These are phyloP conservation scores for Nasturtium officinale DNA, from an alignment of 345 rosid species.

Conservation along the genomic window DNA sequence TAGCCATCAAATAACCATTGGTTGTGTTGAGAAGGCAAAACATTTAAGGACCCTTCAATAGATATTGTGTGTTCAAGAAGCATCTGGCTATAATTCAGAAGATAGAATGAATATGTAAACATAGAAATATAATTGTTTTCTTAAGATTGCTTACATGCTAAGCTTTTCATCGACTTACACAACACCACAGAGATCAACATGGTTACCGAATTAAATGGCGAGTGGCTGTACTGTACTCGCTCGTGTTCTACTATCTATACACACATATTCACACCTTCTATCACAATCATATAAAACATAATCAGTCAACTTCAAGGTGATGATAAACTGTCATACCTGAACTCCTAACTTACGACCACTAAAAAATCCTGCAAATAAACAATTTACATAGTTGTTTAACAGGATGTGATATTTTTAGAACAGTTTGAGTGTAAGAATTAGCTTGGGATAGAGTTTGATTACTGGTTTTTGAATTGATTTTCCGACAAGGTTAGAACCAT, in stretches of 20 bases:
- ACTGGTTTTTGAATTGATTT: conserved; percentile 23
- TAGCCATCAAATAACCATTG: background rate
- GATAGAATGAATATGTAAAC: background rate
- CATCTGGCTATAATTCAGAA: background rate
- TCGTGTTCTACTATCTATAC: background rate
- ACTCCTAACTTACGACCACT: background rate
- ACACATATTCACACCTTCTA: conserved; percentile 18
- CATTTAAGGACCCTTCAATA: background rate
- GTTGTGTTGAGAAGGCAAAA: background rate
- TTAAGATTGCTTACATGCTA: background rate
- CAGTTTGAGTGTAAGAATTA: background rate
- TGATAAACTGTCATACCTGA: conserved; percentile 2
- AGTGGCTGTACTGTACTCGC: background rate
- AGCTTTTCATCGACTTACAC: background rate
- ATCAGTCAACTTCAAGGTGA: conserved; percentile 7
- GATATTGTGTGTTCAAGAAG: background rate
- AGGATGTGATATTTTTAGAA: background rate
- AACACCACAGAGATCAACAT: conserved; percentile 11
- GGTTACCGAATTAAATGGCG: background rate
- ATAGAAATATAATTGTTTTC: background rate
- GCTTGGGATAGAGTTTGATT: conserved; percentile 5
- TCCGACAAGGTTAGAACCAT: conserved; percentile 63
- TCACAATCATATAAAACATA: background rate
- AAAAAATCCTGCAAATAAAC: conserved; percentile 12
- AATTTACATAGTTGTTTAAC: background rate